Base-by-base conservation (phyloP, 2,329 filamentous ascomycete species). In the Pestalotiopsis sp. region DNA sequence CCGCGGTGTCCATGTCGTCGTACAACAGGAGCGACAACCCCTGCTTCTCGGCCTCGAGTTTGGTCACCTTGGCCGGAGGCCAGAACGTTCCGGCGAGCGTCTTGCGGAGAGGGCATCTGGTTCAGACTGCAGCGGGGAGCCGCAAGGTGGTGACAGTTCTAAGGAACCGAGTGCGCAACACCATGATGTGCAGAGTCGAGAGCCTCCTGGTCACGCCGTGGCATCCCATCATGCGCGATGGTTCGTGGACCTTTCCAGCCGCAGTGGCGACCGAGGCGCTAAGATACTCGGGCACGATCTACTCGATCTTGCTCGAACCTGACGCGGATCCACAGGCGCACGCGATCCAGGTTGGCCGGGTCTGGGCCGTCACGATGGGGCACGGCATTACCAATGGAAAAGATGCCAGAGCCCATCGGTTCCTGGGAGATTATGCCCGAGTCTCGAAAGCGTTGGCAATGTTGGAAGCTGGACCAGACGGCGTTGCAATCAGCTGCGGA, bases 311-410 rank as follows among this genome's bases (percentile, higher is more conserved):
- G 20, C 77, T 91, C 20, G 81, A 88, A 76, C 79, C 79, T 2
- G 83, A 86, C 69, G 62, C 61, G 1, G 77, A 83, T 66, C 59
- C 76, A 0, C 80, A 82, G 7, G 83, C 85, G 0, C 88, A 91
- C 72, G 85, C 86, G 0, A 78, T 91, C 38, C 73, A 76, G 1
- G 79, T 88, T 14, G 82, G 77, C n/a, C 79, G 78, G 4, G 64
- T 81, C 58, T 87, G 85, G 83, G 88, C 84, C 14, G 87, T 89
- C 1, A 87, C 88, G 0, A 78, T 91, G 13, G 89, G 88, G 1
- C 88, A 91, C 72, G 88, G 88, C 0, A 59, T 89, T 23, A 75
- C 78, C 1, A 78, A 74, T 0, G 74, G 72, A 2, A 75, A 78
- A 36, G 84, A 86, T 72, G 77, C 80, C 1, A 81, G 88, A 25